Evolutionary conservation across 2,329 filamentous ascomycete species (phyloP).

Genomic region (Colletotrichum sansevieriae): DNA sequence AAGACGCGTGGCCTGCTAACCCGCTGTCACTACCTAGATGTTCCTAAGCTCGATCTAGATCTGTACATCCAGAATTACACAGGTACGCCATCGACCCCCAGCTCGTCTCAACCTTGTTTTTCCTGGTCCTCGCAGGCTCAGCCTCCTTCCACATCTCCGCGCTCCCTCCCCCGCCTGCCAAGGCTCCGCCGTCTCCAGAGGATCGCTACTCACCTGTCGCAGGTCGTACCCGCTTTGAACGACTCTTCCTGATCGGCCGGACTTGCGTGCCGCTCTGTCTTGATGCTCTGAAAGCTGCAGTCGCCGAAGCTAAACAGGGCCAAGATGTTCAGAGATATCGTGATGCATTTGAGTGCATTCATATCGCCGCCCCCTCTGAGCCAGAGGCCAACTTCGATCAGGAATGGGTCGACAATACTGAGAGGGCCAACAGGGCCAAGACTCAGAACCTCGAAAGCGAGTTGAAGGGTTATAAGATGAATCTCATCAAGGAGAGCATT

Average conservation of each 20-base stretch:
- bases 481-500: conserved; percentile 97
- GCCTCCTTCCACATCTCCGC: conserved; percentile 30
- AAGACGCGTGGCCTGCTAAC: conserved; percentile 41
- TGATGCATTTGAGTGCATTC: conserved; percentile 75
- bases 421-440: conserved; percentile 76
- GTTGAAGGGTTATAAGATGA: conserved; percentile 94
- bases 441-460: conserved; percentile 84
- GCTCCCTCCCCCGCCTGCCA: conserved; percentile 29
- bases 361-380: conserved; percentile 73
- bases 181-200: conserved; percentile 22
- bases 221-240: conserved; percentile 86
- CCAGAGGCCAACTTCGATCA: conserved; percentile 76
- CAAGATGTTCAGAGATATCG: conserved; percentile 80
- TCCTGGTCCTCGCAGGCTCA: conserved; percentile 24
- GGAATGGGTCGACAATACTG: conserved; percentile 80
- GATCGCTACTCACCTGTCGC: conserved; percentile 25
- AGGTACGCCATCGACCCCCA: conserved; percentile 64
- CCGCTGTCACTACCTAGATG: conserved; percentile 34
- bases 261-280: conserved; percentile 80
- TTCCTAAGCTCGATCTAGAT: conserved; percentile 90
- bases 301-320: conserved; percentile 81
- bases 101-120: conserved; percentile 29
- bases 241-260: conserved; percentile 84
- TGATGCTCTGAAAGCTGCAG: conserved; percentile 84
- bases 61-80: conserved; percentile 91